Conservation (phyloP, 2,329 filamentous ascomycete species). For the Amauroascus niger region DNA sequence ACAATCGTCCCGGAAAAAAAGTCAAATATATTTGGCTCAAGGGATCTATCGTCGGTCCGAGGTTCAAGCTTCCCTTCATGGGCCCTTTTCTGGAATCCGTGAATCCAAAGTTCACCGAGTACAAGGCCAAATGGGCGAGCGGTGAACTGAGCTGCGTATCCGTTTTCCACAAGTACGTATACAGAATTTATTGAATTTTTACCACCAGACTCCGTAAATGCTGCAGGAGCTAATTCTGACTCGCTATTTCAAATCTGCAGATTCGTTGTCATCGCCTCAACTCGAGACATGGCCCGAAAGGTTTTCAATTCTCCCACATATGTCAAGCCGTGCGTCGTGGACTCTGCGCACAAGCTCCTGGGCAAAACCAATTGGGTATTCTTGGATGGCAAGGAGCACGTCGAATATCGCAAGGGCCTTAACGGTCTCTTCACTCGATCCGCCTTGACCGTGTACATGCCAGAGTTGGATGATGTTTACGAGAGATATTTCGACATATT, state of each 20-base stretch:
- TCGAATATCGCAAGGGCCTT: conserved; percentile 93
- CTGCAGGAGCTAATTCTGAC: neutral
- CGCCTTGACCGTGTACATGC: conserved; percentile 78
- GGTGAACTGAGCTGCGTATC: conserved; percentile 92
- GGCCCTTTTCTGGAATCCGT: conserved; percentile 92
- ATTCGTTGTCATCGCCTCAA: conserved; percentile 94
- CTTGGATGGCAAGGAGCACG: conserved; percentile 85
- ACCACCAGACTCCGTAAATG: neutral
- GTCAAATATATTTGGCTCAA: conserved; percentile 67
- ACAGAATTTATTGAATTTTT: neutral
- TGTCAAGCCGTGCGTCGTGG: conserved; percentile 94
- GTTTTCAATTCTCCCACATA: conserved; percentile 88
- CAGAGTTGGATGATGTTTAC: conserved; percentile 86
- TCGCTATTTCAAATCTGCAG: conserved; percentile 37
- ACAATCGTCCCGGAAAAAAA: conserved; percentile 31
- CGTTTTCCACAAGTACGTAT: conserved; percentile 92
- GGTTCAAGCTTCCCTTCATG: conserved; percentile 74
- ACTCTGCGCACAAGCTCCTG: conserved; percentile 85
- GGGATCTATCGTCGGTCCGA: conserved; percentile 63
- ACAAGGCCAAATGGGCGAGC: conserved; percentile 85
- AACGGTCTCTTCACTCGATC: conserved; percentile 90
- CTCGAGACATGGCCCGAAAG: conserved; percentile 89
- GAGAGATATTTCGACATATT: conserved; percentile 75
- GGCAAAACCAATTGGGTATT: conserved; percentile 94
- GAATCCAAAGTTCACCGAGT: conserved; percentile 83